A percentile compares a stretch with the other conserved stretches of the same genome.
These are phyloP conservation scores for Cryptococcus deneoformans DNA, from an alignment of 1,284 basidiomycete species.

Conservation along the genomic window DNA sequence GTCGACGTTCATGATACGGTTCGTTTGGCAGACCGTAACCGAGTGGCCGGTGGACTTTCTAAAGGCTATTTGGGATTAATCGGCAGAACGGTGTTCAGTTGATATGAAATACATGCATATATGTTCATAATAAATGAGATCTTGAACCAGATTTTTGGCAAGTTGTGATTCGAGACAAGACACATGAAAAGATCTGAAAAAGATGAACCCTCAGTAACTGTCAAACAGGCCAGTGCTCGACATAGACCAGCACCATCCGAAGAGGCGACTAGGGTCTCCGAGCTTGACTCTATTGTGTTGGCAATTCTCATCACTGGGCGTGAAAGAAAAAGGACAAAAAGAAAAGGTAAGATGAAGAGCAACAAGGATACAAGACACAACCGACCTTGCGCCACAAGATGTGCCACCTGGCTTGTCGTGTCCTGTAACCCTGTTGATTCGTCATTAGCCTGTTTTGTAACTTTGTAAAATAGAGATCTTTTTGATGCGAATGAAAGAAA, in stretches of 20 bases:
- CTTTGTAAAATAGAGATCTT: neutral
- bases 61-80: too few species aligned
- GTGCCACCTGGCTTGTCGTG: neutral
- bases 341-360: neutral
- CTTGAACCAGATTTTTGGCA: too few species aligned
- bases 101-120: too few species aligned
- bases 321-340: neutral
- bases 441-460: neutral
- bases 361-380: neutral
- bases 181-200: neutral
- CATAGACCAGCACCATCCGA: slow-evolving; percentile 32
- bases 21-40: too few species aligned
- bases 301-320: slow-evolving; percentile 44
- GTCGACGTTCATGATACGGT: neutral
- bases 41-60: too few species aligned
- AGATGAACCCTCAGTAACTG: slow-evolving; percentile 34
- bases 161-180: neutral
- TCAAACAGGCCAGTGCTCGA: slow-evolving; percentile 44
- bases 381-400: neutral
- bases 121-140: too few species aligned
- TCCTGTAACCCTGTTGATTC: neutral
- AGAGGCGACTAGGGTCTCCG: slow-evolving; percentile 40
- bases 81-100: too few species aligned
- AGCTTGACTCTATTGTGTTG: slow-evolving; percentile 51
- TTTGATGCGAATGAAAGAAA: too few species aligned